Evolutionary conservation across 495 filamentous ascomycete genomes (phyloP).

Genomic region (Penicillium silybi): DNA sequence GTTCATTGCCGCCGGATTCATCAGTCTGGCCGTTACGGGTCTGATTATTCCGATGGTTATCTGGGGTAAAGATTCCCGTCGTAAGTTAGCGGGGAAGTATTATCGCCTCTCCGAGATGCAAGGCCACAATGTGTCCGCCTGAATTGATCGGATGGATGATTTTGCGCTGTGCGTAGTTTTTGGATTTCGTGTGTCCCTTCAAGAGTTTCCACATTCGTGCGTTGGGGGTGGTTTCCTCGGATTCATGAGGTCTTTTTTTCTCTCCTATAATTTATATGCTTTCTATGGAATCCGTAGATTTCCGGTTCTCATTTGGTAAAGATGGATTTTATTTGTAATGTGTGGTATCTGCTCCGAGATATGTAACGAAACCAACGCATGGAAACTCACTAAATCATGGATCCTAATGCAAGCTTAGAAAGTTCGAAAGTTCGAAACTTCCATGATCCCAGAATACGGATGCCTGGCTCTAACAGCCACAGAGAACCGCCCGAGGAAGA

Average conservation of each 20-base stretch:
- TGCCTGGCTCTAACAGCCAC: not conserved
- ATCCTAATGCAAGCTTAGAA: not conserved
- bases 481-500: not conserved
- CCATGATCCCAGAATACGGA: not conserved
- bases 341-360: not conserved
- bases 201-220: not conserved
- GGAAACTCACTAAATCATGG: not conserved
- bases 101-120: conserved; percentile 13
- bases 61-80: conserved; percentile 26
- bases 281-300: no score
- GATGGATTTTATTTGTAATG: no score
- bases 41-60: conserved; percentile 25
- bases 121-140: not conserved
- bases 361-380: not conserved
- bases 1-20: conserved; percentile 31
- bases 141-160: not conserved
- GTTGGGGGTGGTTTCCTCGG: no score
- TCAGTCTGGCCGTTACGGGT: conserved; percentile 22
- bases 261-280: no score
- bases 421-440: not conserved
- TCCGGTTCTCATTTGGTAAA: no score
- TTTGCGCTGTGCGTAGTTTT: not conserved
- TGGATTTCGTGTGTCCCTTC: not conserved
- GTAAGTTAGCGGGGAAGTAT: conserved; percentile 11
- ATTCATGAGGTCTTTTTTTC: no score